These are phyloP conservation scores for Phytophthora quininea DNA, from an alignment of 352 stramenopile genomes.

Conservation along the genomic window DNA sequence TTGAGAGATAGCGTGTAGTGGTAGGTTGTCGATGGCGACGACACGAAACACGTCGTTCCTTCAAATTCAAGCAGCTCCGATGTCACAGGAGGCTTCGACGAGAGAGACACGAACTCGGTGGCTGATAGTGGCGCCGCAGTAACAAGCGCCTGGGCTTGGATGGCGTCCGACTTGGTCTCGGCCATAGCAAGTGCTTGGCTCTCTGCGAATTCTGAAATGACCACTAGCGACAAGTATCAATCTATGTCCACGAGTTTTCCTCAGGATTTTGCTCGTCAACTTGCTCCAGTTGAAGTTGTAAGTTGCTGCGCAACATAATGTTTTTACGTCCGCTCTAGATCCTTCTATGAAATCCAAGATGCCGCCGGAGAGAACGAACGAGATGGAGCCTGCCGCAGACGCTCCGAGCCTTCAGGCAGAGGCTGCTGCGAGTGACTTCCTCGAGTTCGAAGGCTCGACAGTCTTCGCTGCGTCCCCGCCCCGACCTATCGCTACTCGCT, in stretches of 20 bases:
- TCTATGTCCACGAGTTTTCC: background rate
- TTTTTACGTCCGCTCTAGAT: background rate
- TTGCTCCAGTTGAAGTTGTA: background rate
- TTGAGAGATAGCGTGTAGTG: background rate
- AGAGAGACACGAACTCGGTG: no score
- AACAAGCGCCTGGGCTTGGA: no score
- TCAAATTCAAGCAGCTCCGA: background rate
- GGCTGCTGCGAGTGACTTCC: background rate
- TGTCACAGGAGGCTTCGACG: background rate
- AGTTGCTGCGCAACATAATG: no score
- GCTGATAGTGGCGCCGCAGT: no score
- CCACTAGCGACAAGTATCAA: no score
- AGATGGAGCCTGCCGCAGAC: background rate
- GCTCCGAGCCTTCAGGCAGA: background rate
- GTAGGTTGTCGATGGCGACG: background rate
- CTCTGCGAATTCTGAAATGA: no score
- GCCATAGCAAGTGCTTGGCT: no score
- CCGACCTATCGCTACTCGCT: conserved; percentile 3
- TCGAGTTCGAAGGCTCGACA: background rate
- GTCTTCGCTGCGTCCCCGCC: background rate
- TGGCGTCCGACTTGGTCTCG: no score
- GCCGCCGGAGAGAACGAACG: background rate
- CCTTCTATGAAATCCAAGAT: background rate
- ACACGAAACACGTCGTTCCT: background rate
- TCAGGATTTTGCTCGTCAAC: background rate